Evolutionary conservation across 202 grass and related monocot species (phyloP).

Genomic region (Zizania palustris): DNA sequence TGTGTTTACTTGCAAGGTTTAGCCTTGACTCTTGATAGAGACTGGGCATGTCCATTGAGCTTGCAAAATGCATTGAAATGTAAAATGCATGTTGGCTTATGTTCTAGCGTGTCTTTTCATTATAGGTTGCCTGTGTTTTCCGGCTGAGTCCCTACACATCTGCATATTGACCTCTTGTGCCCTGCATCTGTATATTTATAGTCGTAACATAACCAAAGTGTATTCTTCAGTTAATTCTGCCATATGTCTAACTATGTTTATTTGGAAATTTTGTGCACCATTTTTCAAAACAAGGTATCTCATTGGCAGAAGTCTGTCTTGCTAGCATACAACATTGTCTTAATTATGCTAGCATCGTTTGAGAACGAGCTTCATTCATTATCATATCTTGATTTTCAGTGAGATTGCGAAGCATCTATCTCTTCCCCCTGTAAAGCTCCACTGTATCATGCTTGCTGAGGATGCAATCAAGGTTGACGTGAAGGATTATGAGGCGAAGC

Average conservation of each 20-base stretch:
- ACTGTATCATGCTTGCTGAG: conserved; percentile 98
- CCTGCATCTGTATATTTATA: not conserved
- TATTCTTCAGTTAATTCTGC: not conserved
- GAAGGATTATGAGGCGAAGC: conserved; percentile 72
- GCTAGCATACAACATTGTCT: too few relatives aligned
- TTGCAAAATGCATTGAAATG: not conserved
- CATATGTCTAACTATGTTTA: not conserved
- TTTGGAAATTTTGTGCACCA: not conserved
- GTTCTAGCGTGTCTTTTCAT: not conserved
- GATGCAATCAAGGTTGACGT: conserved; percentile 93
- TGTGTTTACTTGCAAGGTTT: not conserved
- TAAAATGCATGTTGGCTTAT: not conserved
- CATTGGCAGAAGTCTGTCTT: not conserved
- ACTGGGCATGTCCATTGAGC: not conserved
- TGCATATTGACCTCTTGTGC: not conserved
- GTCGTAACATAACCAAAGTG: not conserved
- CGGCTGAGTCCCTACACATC: not conserved
- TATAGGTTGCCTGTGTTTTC: not conserved
- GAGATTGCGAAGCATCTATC: conserved; percentile 94
- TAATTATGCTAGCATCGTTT: not conserved
- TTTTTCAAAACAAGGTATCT: too few relatives aligned
- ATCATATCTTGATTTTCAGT: conserved; percentile 24
- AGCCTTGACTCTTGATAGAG: not conserved
- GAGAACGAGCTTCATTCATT: not conserved
- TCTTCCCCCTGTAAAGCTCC: conserved; percentile 90